These are phyloP conservation scores for Aureobasidium subglaciale DNA, from an alignment of 2,329 filamentous ascomycete genomes.

Conservation along the genomic window DNA sequence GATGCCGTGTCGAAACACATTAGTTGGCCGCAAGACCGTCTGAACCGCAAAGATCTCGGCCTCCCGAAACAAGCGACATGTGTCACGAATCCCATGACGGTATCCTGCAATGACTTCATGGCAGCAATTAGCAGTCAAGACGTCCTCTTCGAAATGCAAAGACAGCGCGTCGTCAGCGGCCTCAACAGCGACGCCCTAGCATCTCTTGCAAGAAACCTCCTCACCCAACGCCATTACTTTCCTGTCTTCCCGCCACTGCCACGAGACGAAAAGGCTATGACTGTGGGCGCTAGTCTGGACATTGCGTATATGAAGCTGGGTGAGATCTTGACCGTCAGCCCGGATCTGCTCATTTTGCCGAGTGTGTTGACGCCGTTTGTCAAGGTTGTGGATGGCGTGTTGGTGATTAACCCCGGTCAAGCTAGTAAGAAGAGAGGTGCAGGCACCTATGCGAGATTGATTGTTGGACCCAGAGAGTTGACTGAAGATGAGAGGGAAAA, in stretches of 20 bases:
- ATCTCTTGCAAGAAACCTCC: constrained; percentile 66
- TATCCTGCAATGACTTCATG: constrained; percentile 80
- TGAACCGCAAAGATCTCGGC: constrained; percentile 64
- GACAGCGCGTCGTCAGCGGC: constrained; percentile 50
- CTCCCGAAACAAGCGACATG: constrained; percentile 69
- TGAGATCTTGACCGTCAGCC: constrained; percentile 80
- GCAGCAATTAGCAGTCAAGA: constrained; percentile 80
- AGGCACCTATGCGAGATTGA: constrained; percentile 79
- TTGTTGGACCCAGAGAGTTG: constrained; percentile 58
- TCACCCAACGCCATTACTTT: constrained; percentile 87
- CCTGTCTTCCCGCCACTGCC: constrained; percentile 79
- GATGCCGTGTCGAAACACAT: constrained; percentile 77
- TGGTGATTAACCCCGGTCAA: constrained; percentile 84
- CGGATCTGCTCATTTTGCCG: constrained; percentile 77
- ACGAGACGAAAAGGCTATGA: constrained; percentile 42
- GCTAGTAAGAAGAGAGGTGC: constrained; percentile 77
- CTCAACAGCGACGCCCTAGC: constrained; percentile 60
- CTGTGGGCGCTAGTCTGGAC: constrained; percentile 73
- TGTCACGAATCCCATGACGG: constrained; percentile 83
- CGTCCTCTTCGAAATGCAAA: constrained; percentile 63
- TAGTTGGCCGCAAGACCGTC: constrained; percentile 73
- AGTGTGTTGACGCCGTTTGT: constrained; percentile 80
- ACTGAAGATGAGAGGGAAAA: constrained; percentile 51
- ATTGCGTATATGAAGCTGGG: constrained; percentile 77
- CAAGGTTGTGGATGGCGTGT: constrained; percentile 83